phyloP scores from a whole-genome alignment of 2,329 filamentous ascomycete species.

The Pseudocercospora pini-densiflorae region DNA sequence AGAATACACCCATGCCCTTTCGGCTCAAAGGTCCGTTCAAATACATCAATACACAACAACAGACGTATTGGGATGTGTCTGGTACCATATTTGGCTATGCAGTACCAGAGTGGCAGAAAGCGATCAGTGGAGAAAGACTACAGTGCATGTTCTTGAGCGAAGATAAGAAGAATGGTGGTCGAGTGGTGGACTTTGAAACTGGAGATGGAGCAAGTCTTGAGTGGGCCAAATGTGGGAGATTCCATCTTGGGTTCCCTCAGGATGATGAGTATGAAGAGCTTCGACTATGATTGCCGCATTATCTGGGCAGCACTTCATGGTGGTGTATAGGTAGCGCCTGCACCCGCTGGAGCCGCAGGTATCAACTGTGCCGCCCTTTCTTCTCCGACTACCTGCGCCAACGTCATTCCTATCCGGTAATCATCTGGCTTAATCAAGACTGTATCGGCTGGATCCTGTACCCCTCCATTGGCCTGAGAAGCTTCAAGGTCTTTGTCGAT shows the following conservation, averaged over 20 bases:
- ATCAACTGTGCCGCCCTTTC: background rate
- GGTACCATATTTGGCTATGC: slow-evolving; percentile 48
- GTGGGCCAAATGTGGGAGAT: slow-evolving; percentile 48
- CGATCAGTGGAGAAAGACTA: slow-evolving; percentile 45
- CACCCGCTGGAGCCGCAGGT: background rate
- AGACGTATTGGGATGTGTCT: slow-evolving; percentile 38
- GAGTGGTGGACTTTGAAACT: slow-evolving; percentile 45
- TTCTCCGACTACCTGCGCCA: background rate
- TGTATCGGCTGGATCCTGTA: background rate
- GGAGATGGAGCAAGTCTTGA: slow-evolving; percentile 40
- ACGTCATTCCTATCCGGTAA: background rate
- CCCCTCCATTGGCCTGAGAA: background rate
- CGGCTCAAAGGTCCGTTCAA: slow-evolving; percentile 43
- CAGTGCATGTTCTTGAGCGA: slow-evolving; percentile 45
- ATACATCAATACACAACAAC: slow-evolving; percentile 39
- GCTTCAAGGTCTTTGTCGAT: background rate
- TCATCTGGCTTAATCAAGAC: background rate
- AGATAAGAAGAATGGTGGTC: slow-evolving; percentile 42
- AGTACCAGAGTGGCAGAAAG: slow-evolving; percentile 47
- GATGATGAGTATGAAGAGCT: slow-evolving; percentile 47
- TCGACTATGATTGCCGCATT: slow-evolving; percentile 22
- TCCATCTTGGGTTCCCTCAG: slow-evolving; percentile 49
- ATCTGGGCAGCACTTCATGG: background rate
- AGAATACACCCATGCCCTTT: slow-evolving; percentile 48
- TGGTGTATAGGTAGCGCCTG: background rate